A percentile compares a stretch with the other conserved stretches of the same genome.
phyloP scores from a whole-genome alignment of 176 grass and related monocot genomes.

The Avena insularis region DNA sequence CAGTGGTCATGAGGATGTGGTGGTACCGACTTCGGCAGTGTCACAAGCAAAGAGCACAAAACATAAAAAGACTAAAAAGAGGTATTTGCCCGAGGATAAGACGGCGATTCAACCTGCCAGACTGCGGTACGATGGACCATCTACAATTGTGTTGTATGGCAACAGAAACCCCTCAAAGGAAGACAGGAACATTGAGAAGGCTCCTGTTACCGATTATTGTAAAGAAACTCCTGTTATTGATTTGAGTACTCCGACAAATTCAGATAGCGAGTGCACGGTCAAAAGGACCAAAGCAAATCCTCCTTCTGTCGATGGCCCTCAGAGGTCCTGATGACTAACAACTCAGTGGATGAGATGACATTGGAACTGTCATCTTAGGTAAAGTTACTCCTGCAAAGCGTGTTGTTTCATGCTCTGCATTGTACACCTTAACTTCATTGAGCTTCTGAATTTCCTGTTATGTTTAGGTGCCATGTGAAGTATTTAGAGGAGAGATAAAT shows the following conservation, averaged over 20 bases:
- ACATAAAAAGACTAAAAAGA: neutral
- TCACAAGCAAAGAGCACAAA: neutral
- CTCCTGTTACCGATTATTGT: neutral
- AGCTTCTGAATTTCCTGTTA: neutral
- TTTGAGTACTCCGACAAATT: slow-evolving; percentile 33
- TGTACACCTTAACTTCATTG: neutral
- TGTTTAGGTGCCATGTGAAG: neutral
- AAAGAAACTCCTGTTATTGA: slow-evolving; percentile 13
- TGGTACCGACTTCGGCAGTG: neutral
- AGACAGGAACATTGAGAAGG: neutral
- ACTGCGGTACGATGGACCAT: neutral
- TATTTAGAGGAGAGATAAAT: neutral
- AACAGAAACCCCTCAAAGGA: slow-evolving; percentile 11
- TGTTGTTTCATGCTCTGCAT: slow-evolving; percentile 14
- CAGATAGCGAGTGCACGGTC: slow-evolving; percentile 15
- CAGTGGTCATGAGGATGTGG: neutral
- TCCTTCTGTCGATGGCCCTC: neutral
- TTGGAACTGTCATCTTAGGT: slow-evolving; percentile 3
- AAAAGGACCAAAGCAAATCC: neutral
- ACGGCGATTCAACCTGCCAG: neutral
- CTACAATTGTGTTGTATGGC: neutral
- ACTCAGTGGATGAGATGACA: neutral
- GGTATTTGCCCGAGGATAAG: neutral
- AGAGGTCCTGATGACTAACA: neutral
- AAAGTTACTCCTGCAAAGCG: neutral